Percentiles rank a stretch among this genome's conserved stretches.
Conservation (phyloP, 352 stramenopile species). For the Pythium brassicae region DNA sequence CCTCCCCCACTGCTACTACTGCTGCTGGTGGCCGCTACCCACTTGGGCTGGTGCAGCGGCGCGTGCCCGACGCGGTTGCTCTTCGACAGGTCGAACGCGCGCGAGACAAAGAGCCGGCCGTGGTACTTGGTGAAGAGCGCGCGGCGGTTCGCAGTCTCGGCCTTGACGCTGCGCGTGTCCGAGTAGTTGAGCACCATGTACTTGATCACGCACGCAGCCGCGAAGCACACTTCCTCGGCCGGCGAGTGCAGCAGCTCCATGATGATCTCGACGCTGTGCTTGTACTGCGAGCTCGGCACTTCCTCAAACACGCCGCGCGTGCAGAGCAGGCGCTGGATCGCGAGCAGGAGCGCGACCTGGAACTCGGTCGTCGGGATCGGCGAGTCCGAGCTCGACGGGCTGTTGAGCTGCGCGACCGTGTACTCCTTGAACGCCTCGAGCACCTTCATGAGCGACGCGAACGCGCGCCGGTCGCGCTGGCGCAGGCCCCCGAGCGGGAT, state of each 20-base stretch:
- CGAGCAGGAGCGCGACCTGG: constrained; percentile 72
- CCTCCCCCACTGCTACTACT: too few species aligned
- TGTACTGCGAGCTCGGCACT: constrained; percentile 83
- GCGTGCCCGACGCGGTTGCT: constrained; percentile 63
- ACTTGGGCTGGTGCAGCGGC: constrained; percentile 24
- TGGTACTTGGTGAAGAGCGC: constrained; percentile 85
- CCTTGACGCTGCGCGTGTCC: constrained; percentile 82
- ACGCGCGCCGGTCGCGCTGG: constrained; percentile 69
- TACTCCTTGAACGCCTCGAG: constrained; percentile 86
- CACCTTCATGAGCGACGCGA: constrained; percentile 80
- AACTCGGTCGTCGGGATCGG: constrained; percentile 79
- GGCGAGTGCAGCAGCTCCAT: constrained; percentile 85
- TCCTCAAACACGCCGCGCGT: constrained; percentile 84
- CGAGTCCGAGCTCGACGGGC: constrained; percentile 73
- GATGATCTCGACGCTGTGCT: constrained; percentile 79
- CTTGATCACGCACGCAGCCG: constrained; percentile 78
- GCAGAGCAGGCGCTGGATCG: constrained; percentile 78
- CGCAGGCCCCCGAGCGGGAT: constrained; percentile 66
- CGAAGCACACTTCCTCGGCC: constrained; percentile 83
- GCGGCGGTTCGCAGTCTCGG: constrained; percentile 76
- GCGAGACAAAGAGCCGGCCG: constrained; percentile 74
- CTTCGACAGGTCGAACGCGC: constrained; percentile 74
- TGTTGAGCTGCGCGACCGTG: constrained; percentile 75
- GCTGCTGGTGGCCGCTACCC: constrained; percentile 6
- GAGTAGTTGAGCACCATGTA: constrained; percentile 90